Conservation (phyloP, 148 eudicot species). For the Rhododendron williamsianum region DNA sequence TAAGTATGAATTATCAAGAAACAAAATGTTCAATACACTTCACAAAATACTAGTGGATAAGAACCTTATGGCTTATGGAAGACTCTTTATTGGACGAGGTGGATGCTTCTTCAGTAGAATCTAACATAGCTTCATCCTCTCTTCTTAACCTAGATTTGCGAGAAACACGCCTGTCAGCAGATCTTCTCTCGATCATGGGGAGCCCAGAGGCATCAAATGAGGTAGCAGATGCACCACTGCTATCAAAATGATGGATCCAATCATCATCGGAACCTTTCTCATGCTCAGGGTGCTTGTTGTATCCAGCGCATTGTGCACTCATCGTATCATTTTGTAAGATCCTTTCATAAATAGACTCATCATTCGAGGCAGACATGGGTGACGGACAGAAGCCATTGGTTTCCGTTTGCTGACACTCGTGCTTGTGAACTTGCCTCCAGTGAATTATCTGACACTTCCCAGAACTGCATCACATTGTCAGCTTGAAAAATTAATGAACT, state of each 20-base stretch:
- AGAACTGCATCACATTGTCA: conserved; percentile 55
- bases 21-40: neutral
- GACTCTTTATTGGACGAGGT: conserved; percentile 22
- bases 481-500: conserved; percentile 3
- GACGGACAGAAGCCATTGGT: conserved; percentile 29
- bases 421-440: conserved; percentile 97
- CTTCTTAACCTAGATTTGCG: conserved; percentile 35
- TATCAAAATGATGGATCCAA: conserved; percentile 11
- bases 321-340: conserved; percentile 19
- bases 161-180: conserved; percentile 37
- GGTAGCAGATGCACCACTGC: conserved; percentile 19
- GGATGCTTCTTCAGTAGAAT: conserved; percentile 28
- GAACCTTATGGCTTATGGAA: conserved; percentile 45
- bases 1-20: conserved; percentile 8
- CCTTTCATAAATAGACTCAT: conserved; percentile 29
- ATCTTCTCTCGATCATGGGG: conserved; percentile 33
- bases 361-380: conserved; percentile 27
- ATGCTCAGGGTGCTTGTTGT: conserved; percentile 26
- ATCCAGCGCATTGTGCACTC: conserved; percentile 13
- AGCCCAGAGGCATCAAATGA: conserved; percentile 22
- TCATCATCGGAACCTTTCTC: conserved; percentile 25
- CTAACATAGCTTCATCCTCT: conserved; percentile 25
- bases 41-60: conserved; percentile 2
- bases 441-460: conserved; percentile 93
- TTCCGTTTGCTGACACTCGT: conserved; percentile 65